Conservation (phyloP, 2,329 filamentous ascomycete genomes). For the Dactylella cylindrospora region DNA sequence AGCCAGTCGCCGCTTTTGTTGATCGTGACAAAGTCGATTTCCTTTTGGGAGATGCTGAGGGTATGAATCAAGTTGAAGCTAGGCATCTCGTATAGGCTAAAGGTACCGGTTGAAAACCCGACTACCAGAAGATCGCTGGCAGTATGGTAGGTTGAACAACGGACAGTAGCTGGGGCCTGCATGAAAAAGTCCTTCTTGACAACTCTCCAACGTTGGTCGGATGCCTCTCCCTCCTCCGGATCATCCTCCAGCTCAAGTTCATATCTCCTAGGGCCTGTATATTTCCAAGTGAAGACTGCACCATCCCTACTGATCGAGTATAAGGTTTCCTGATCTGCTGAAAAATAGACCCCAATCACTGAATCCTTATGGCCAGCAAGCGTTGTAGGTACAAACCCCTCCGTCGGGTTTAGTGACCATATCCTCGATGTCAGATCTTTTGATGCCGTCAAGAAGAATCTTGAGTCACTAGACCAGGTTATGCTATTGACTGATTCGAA, state of each 20-base stretch:
- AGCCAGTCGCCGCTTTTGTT: slow-evolving; percentile 96
- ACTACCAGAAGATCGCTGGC: slow-evolving; percentile 89
- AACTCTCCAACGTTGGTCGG: slow-evolving; percentile 83
- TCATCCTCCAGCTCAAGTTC: slow-evolving; percentile 55
- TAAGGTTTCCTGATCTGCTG: slow-evolving; percentile 80
- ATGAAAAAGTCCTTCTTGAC: slow-evolving; percentile 90
- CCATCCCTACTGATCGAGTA: slow-evolving; percentile 97
- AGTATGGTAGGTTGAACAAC: slow-evolving; percentile 86
- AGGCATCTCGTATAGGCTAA: slow-evolving; percentile 92
- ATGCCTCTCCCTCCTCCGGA: slow-evolving; percentile 63
- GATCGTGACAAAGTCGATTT: slow-evolving; percentile 91
- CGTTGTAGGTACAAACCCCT: slow-evolving; percentile 85
- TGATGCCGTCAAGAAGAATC: slow-evolving; percentile 89
- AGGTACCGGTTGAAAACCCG: slow-evolving; percentile 91
- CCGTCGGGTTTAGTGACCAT: slow-evolving; percentile 88
- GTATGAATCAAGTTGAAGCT: slow-evolving; percentile 95
- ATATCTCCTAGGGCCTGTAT: slow-evolving; percentile 62
- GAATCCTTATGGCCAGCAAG: slow-evolving; percentile 87
- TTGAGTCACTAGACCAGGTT: slow-evolving; percentile 93
- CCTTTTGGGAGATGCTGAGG: slow-evolving; percentile 89
- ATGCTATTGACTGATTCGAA: slow-evolving; percentile 84
- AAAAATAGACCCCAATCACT: slow-evolving; percentile 95
- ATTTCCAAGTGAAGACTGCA: slow-evolving; percentile 93
- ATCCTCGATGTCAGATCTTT: slow-evolving; percentile 90
- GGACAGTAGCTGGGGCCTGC: slow-evolving; percentile 82